A percentile compares a stretch with the other conserved stretches of the same genome.
phyloP scores from a whole-genome alignment of 164 flowering plant genomes.

The Berberis vulgaris region DNA sequence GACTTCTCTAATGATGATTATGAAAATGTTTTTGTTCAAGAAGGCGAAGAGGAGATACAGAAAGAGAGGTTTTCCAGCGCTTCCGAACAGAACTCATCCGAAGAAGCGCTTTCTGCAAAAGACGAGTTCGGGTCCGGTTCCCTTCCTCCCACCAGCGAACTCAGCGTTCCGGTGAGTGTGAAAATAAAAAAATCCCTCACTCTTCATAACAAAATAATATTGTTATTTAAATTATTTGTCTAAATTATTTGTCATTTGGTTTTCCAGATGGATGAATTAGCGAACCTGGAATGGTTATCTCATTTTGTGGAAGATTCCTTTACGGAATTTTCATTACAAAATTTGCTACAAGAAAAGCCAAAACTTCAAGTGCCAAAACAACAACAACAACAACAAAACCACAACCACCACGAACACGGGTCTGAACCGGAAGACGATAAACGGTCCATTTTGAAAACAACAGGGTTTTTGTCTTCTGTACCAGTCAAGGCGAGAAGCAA shows the following conservation, averaged over 20 bases:
- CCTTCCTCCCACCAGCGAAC: conserved; percentile 5
- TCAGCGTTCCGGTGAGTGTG: no score
- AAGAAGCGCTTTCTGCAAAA: background rate
- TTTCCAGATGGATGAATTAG: conserved; percentile 55
- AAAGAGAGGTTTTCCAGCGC: background rate
- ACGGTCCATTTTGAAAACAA: background rate
- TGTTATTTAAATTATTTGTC: background rate
- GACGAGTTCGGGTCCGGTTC: conserved; percentile 7
- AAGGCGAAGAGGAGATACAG: conserved; percentile 34
- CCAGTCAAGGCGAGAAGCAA: conserved; percentile 55
- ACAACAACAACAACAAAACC: background rate
- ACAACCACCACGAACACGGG: conserved; percentile 6
- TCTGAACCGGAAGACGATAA: conserved; percentile 14
- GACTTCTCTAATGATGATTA: conserved; percentile 52
- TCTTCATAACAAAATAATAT: no score
- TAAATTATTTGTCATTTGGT: background rate
- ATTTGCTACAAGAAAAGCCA: conserved; percentile 7
- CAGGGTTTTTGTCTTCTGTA: conserved; percentile 17
- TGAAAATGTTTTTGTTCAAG: conserved; percentile 3
- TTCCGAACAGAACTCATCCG: no score
- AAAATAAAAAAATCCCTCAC: no score
- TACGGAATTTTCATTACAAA: conserved; percentile 28
- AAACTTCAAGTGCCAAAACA: background rate
- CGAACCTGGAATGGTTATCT: conserved; percentile 67
- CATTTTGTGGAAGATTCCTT: conserved; percentile 68